Percentiles rank a stretch among this genome's conserved stretches.
Evolutionary conservation across 2,329 filamentous ascomycete species (phyloP).

Genomic region (Trichoderma guizhouense): DNA sequence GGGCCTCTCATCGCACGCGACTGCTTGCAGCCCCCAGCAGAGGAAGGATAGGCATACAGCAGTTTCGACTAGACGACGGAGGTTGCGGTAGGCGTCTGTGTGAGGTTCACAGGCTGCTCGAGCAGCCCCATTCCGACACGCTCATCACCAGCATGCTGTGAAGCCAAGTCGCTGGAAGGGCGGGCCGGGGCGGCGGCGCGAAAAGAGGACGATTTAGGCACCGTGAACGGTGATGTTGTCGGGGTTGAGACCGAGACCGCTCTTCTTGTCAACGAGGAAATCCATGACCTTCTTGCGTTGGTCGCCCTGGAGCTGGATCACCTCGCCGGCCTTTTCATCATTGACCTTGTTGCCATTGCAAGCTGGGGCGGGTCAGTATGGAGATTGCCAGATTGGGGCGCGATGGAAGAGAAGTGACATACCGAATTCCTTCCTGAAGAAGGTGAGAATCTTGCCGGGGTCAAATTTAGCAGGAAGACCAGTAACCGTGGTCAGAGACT

Average conservation of each 20-base stretch:
- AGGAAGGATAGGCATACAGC: not conserved
- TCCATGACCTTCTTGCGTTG: constrained; percentile 98
- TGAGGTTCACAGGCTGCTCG: constrained; percentile 27
- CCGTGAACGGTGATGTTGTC: constrained; percentile 92
- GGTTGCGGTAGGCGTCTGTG: constrained; percentile 10
- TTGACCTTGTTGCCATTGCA: constrained; percentile 99
- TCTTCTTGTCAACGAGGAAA: constrained; percentile 94
- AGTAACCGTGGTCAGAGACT: constrained; percentile 99
- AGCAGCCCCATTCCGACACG: constrained; percentile 29
- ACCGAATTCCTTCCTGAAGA: constrained; percentile 99
- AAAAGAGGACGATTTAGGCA: constrained; percentile 41
- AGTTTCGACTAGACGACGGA: not conserved
- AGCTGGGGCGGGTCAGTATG: constrained; percentile 42
- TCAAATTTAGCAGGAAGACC: constrained; percentile 98
- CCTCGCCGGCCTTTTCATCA: constrained; percentile 95
- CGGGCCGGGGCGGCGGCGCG: constrained; percentile 41
- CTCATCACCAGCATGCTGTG: constrained; percentile 32
- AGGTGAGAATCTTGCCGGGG: constrained; percentile 99
- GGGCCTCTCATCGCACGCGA: constrained; percentile 24
- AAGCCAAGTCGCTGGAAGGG: constrained; percentile 34
- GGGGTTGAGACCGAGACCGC: constrained; percentile 86
- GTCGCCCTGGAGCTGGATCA: constrained; percentile 99
- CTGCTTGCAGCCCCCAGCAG: constrained; percentile 5
- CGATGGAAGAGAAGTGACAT: constrained; percentile 34
- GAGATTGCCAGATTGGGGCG: not conserved